Base-by-base conservation (phyloP, 2,329 filamentous ascomycete species). In the Graphium sp. region DNA sequence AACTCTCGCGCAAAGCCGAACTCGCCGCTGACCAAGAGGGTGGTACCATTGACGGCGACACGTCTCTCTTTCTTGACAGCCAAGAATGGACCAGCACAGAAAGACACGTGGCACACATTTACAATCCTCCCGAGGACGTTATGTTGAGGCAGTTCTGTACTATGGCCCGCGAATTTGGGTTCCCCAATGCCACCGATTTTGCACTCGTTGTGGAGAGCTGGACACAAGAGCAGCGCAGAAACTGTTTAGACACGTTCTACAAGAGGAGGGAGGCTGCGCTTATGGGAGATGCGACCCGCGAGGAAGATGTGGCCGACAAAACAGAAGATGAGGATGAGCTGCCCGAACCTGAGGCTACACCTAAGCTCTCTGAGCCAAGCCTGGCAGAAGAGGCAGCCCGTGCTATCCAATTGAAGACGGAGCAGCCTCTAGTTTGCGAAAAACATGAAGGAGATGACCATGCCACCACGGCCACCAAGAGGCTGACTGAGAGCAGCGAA, bases 131-230 rank as follows among this genome's bases (percentile, higher is more conserved):
- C 0, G 59, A 66, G 29, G 69, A 75, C 7, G 79, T 94, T 7
- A 70, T 72, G 51, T 63, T 65, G 29, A 65, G 87, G 12, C 85
- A 95, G 43, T 92, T 98, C 43, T 92, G 84, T 50, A 78, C 74
- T 16, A 93, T 95, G 81, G 82, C 84, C 2, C 66, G 62, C 41
- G 69, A 70, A 31, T 80, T 83, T 47, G 82, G 81, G 1, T 92
- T 83, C 45, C 57, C 63, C 2, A 75, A 69, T 45, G 74, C 76
- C 2, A 79, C 73, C 0, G 78, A 89, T 35, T 95, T 95, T 60
- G 89, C 85, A 4, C 56, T 94, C 21, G 72, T 84, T 10, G 85
- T 95, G 4, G 89, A 95, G 50, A 69, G 74, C 10, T 91, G 84
- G 81, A 91, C 80, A 25, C 80, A 87, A 47, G 80, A 78, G 43